These are phyloP conservation scores for Cicer chorassanicum DNA, from an alignment of 306 rosid genomes.

Conservation along the genomic window DNA sequence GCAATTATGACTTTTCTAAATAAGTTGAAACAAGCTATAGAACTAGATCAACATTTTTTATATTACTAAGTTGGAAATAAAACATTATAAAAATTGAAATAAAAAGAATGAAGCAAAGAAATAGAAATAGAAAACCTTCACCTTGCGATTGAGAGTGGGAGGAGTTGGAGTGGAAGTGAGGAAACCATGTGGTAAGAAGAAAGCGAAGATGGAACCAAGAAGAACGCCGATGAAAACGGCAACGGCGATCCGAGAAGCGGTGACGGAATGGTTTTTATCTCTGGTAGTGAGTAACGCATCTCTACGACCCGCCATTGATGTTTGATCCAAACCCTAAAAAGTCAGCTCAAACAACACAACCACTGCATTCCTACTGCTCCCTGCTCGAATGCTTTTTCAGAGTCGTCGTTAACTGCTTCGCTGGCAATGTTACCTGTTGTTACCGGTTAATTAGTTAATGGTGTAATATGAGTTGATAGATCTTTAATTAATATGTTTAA, in stretches of 20 bases:
- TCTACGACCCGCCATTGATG: slow-evolving; percentile 73
- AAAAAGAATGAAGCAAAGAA: neutral
- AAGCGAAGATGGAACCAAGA: slow-evolving; percentile 68
- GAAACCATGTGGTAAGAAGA: slow-evolving; percentile 61
- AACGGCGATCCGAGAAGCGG: slow-evolving; percentile 56
- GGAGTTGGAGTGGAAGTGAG: slow-evolving; percentile 44
- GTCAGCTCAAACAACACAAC: no score
- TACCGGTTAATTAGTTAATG: no score
- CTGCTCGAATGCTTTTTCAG: no score
- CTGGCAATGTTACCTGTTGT: neutral
- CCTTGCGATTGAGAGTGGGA: slow-evolving; percentile 56
- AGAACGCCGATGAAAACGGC: slow-evolving; percentile 67
- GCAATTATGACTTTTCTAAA: neutral
- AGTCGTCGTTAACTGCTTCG: neutral
- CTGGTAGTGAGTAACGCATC: slow-evolving; percentile 56
- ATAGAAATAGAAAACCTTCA: neutral
- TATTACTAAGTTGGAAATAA: neutral
- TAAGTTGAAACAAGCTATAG: neutral
- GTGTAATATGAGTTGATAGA: no score
- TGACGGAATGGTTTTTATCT: slow-evolving; percentile 62
- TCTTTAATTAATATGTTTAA: no score
- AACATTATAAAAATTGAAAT: neutral
- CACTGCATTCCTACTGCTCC: no score
- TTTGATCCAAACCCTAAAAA: slow-evolving; percentile 2
- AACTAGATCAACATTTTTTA: neutral